phyloP scores from a whole-genome alignment of 139 green algal species.

The Mesostigma viride region DNA sequence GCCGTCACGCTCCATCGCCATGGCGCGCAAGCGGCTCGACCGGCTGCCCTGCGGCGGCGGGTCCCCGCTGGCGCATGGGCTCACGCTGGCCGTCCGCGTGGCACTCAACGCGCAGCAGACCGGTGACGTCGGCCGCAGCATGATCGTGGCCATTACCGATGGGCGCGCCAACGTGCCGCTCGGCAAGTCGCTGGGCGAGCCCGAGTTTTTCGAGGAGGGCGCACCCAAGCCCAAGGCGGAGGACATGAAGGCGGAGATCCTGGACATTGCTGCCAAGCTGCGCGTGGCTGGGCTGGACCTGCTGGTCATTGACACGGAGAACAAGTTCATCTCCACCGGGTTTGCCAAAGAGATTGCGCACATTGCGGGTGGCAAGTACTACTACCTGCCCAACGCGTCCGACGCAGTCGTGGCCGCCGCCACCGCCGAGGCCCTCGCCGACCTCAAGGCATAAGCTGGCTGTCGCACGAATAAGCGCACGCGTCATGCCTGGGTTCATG shows the following conservation, averaged over 20 bases:
- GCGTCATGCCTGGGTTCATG: too few species aligned
- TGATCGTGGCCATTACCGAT: conserved; percentile 95
- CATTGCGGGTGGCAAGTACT: conserved; percentile 64
- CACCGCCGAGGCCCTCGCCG: conserved; percentile 66
- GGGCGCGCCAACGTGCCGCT: conserved; percentile 89
- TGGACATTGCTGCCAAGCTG: conserved; percentile 85
- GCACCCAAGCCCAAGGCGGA: conserved; percentile 40
- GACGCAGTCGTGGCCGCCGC: conserved; percentile 79
- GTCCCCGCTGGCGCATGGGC: conserved; percentile 87
- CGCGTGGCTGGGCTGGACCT: conserved; percentile 60
- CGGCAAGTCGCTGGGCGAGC: conserved; percentile 80
- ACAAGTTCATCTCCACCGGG: conserved; percentile 98
- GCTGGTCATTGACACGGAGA: conserved; percentile 98
- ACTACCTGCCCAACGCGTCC: conserved; percentile 90
- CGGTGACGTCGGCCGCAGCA: conserved; percentile 85
- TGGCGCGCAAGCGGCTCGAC: conserved; percentile 88
- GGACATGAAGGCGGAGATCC: conserved; percentile 45
- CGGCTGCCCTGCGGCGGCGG: conserved; percentile 90
- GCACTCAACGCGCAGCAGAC: conserved; percentile 51
- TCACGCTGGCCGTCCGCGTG: conserved; percentile 46
- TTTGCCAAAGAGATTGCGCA: conserved; percentile 97
- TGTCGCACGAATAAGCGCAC: too few species aligned
- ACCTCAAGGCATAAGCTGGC: conserved; percentile 59
- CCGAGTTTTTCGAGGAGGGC: conserved; percentile 67
- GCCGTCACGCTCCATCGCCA: conserved; percentile 92